These are phyloP conservation scores for Tympanopsis confertula DNA, from an alignment of 2,329 filamentous ascomycete species.

Conservation along the genomic window DNA sequence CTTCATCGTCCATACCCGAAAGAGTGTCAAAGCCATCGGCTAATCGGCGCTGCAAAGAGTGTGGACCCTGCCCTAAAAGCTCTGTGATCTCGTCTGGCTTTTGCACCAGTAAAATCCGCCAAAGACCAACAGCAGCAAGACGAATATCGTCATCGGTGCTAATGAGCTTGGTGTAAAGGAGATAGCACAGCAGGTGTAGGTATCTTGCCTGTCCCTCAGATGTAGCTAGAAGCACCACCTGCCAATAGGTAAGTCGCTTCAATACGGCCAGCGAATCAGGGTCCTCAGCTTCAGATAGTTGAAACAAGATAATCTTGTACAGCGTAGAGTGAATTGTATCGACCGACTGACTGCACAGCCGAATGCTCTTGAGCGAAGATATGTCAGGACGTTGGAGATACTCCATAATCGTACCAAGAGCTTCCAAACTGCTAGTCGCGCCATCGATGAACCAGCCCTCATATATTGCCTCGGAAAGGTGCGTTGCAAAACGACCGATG, in stretches of 20 bases:
- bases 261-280: conserved; percentile 59
- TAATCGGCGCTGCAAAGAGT: conserved; percentile 59
- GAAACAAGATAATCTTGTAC: conserved; percentile 66
- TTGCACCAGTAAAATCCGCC: conserved; percentile 87
- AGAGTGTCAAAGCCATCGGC: conserved; percentile 71
- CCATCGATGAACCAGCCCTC: conserved; percentile 95
- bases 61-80: conserved; percentile 62
- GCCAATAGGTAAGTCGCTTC: conserved; percentile 87
- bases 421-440: conserved; percentile 72
- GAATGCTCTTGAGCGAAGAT: conserved; percentile 68
- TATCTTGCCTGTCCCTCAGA: conserved; percentile 71
- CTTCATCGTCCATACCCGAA: conserved; percentile 77
- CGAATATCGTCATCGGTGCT: conserved; percentile 58
- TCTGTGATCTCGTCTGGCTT: conserved; percentile 72
- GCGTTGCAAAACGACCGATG: conserved; percentile 65
- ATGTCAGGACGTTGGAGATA: conserved; percentile 80
- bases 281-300: conserved; percentile 73
- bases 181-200: conserved; percentile 78
- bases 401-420: conserved; percentile 73
- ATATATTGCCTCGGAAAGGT: conserved; percentile 81
- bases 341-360: conserved; percentile 80
- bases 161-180: conserved; percentile 80
- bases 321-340: conserved; percentile 66
- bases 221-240: conserved; percentile 73
- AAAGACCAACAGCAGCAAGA: conserved; percentile 67